Base-by-base conservation (phyloP, 2,329 filamentous ascomycete genomes). In the Colletotrichum chrysophilum region DNA sequence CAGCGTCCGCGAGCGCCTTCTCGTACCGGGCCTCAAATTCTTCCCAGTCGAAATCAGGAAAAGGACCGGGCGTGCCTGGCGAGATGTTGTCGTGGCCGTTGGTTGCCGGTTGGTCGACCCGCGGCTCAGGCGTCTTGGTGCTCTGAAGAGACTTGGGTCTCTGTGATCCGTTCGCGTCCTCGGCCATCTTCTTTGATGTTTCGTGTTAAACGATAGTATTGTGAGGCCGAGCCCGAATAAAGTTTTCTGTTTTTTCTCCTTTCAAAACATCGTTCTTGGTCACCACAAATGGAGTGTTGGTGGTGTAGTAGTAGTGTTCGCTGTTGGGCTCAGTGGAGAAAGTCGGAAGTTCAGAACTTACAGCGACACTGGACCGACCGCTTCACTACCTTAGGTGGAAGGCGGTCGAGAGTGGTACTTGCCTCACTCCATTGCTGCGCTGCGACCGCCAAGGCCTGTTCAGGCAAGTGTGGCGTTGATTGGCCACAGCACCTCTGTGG, bases 11-110 rank as follows among this genome's bases (percentile, higher is more conserved):
- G 79, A 98, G 90, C 21, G 91, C 92, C 68, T 90, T 86, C 75
- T 93, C 88, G 79, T 96, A 98, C 56, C 91, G 91, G 2, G 86
- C 81, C 83, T 96, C 89, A 36, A 98, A 93, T n/a, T 93, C 90
- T 4, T 93, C 87, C 96, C 96, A 98, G 84, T 96, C 91, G 80
- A 94, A 95, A 0, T 80, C 85, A 61, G 86, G 84, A 76, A 95
- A 85, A 68, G 86, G 84, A 21, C 88, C 88, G 0, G 89, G 88
- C 3, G 90, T 89, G 79, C 86, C 86, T n/a, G 88, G 88, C 13
- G 87, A 85, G 34, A 62, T 36, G 62, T 80, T 79, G 67, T 78
- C 77, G 28, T 82, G 80, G 52, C 79, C 78, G 67, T 81, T 83
- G 69, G 80, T 79, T 56, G 80, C 79, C 69, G 84, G 82, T 71